Evolutionary conservation across 2,329 filamentous ascomycete genomes (phyloP).

Genomic region (Diaporthe humulicola): DNA sequence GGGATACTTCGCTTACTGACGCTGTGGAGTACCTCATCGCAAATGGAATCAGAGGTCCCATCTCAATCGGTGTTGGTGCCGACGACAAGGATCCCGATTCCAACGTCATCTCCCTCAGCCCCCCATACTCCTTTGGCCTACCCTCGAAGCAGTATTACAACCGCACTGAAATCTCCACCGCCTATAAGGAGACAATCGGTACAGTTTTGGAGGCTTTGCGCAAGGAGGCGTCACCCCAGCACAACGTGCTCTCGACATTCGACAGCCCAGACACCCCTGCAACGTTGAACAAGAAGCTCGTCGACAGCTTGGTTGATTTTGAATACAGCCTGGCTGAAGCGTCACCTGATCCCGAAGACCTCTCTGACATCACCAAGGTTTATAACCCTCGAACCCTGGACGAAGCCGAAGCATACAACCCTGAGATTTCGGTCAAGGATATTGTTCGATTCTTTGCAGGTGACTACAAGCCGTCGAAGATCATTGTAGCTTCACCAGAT

Average conservation of each 20-base stretch:
- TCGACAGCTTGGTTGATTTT: slow-evolving; percentile 44
- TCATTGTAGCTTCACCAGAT: slow-evolving; percentile 53
- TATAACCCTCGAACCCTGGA: slow-evolving; percentile 39
- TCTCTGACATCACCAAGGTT: slow-evolving; percentile 39
- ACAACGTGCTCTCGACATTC: slow-evolving; percentile 40
- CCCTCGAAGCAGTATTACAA: slow-evolving; percentile 73
- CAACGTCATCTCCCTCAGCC: slow-evolving; percentile 54
- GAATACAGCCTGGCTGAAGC: slow-evolving; percentile 41
- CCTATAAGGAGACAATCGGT: slow-evolving; percentile 62
- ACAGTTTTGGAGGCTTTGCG: slow-evolving; percentile 50
- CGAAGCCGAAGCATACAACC: slow-evolving; percentile 38
- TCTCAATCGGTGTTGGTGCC: slow-evolving; percentile 56
- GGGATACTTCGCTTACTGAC: slow-evolving; percentile 46
- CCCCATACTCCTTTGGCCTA: slow-evolving; percentile 67
- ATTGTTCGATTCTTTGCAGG: slow-evolving; percentile 37
- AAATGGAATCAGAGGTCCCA: slow-evolving; percentile 53
- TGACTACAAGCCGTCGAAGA: slow-evolving; percentile 37
- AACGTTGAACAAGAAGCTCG: slow-evolving; percentile 46
- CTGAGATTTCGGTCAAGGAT: slow-evolving; percentile 39
- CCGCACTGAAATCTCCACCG: slow-evolving; percentile 63
- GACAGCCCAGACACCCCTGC: slow-evolving; percentile 44
- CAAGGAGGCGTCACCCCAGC: slow-evolving; percentile 11
- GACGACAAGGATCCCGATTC: slow-evolving; percentile 58
- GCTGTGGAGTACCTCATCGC: slow-evolving; percentile 58
- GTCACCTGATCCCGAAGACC: slow-evolving; percentile 40